These are phyloP conservation scores for Pecoramyces ruminantium DNA, from an alignment of 192 early-diverging fungal species.

Conservation along the genomic window DNA sequence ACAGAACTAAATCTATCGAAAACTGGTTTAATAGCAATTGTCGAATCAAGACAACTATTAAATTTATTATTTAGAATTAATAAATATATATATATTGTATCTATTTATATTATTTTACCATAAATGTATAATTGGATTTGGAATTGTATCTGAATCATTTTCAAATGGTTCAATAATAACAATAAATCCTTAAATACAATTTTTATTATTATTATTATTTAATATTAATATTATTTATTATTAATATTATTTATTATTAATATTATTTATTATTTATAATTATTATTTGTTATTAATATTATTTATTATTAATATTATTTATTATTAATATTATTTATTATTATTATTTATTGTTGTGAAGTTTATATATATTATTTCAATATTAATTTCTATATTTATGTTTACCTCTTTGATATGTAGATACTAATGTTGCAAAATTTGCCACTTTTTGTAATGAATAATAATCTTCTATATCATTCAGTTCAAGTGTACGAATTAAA, in stretches of 20 bases:
- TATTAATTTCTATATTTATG: not conserved
- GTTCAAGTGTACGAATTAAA: slow-evolving; percentile 78
- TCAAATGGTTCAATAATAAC: slow-evolving; percentile 95
- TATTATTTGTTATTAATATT: too few relatives aligned
- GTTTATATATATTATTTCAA: not conserved
- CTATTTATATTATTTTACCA: slow-evolving; percentile 20
- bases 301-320: too few relatives aligned
- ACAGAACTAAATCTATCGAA: slow-evolving; percentile 92
- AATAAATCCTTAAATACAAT: slow-evolving; percentile 57
- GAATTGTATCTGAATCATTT: slow-evolving; percentile 75
- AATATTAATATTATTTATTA: too few relatives aligned
- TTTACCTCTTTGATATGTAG: slow-evolving; percentile 81
- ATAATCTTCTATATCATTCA: slow-evolving; percentile 80
- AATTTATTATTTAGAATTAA: not conserved
- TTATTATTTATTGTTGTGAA: too few relatives aligned
- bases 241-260: too few relatives aligned
- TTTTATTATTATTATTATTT: too few relatives aligned
- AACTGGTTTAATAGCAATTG: slow-evolving; percentile 87
- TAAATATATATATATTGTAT: not conserved
- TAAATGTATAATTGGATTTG: slow-evolving; percentile 85
- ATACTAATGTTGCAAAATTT: slow-evolving; percentile 80
- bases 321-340: too few relatives aligned
- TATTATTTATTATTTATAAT: too few relatives aligned
- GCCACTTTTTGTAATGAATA: slow-evolving; percentile 71
- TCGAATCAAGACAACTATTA: slow-evolving; percentile 79